Evolutionary conservation across 1,284 basidiomycete genomes (phyloP).

Genomic region (Apiotrichum sp.): DNA sequence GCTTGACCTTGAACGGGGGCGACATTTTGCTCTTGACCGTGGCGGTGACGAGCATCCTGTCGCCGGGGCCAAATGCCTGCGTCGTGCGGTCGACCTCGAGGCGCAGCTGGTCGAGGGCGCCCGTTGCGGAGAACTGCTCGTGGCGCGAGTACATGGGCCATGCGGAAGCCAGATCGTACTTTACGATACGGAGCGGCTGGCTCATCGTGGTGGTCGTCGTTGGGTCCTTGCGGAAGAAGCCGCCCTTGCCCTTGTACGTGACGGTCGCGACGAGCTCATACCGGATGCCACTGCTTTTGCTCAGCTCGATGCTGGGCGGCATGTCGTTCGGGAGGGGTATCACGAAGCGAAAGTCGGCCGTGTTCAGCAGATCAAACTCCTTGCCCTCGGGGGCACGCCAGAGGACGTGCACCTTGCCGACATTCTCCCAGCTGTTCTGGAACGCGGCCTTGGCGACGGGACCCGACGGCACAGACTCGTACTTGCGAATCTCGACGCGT

Average conservation of each 20-base stretch:
- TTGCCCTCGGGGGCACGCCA: constrained; percentile 39
- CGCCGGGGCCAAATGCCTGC: constrained; percentile 75
- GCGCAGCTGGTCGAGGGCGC: constrained; percentile 58
- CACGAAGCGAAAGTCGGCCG: constrained; percentile 62
- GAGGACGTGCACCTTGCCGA: constrained; percentile 38
- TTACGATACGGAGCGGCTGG: constrained; percentile 70
- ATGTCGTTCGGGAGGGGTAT: constrained; percentile 79
- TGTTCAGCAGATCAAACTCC: constrained; percentile 62
- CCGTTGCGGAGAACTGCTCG: constrained; percentile 59
- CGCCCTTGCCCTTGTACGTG: constrained; percentile 73
- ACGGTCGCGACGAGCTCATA: constrained; percentile 80
- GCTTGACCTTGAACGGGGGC: constrained; percentile 67
- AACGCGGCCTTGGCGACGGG: constrained; percentile 57
- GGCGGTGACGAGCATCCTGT: constrained; percentile 65
- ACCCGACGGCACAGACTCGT: constrained; percentile 55
- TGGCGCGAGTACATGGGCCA: constrained; percentile 80
- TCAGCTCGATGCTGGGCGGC: constrained; percentile 69
- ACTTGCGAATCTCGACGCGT: constrained; percentile 75
- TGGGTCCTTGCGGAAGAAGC: constrained; percentile 65
- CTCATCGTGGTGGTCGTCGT: constrained; percentile 57
- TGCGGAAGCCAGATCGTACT: constrained; percentile 79
- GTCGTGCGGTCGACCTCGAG: constrained; percentile 61
- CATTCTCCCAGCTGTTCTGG: constrained; percentile 55
- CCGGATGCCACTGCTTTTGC: constrained; percentile 66
- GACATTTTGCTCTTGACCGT: constrained; percentile 49